phyloP scores from a whole-genome alignment of 768 basidiomycete genomes.

The Pseudohyphozyma bogoriensis region DNA sequence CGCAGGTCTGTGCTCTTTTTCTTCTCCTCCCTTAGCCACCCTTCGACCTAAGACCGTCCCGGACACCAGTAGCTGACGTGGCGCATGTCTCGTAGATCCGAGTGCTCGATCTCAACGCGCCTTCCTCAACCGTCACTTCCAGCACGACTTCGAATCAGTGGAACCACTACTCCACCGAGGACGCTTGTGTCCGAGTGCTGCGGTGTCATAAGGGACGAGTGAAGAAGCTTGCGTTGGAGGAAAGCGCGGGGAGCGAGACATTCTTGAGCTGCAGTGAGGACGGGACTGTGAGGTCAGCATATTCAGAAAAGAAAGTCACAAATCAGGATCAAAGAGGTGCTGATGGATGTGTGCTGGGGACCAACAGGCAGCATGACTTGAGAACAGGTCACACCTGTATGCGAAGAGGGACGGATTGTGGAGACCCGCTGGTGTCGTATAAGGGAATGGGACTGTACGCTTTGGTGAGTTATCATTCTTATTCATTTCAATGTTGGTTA shows the following conservation, averaged over 20 bases:
- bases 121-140: no score
- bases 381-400: constrained; percentile 15
- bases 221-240: constrained; percentile 28
- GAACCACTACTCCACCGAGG: constrained; percentile 1
- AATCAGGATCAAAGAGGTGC: neutral
- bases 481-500: no score
- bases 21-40: no score
- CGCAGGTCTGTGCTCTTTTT: no score
- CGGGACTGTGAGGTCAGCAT: constrained; percentile 25
- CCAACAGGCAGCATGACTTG: constrained; percentile 26
- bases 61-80: no score
- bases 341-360: neutral
- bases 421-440: constrained; percentile 19
- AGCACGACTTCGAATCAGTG: no score
- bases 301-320: neutral
- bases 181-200: constrained; percentile 20
- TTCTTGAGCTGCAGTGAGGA: constrained; percentile 34
- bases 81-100: no score
- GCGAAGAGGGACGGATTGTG: neutral
- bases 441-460: constrained; percentile 22
- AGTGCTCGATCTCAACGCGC: no score
- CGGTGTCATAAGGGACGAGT: constrained; percentile 30
- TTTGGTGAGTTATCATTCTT: no score
- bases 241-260: constrained; percentile 7
- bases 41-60: no score